Percentiles rank a stretch among this genome's conserved stretches.
phyloP scores from a whole-genome alignment of 2,329 filamentous ascomycete species.

The Colletotrichum lini region DNA sequence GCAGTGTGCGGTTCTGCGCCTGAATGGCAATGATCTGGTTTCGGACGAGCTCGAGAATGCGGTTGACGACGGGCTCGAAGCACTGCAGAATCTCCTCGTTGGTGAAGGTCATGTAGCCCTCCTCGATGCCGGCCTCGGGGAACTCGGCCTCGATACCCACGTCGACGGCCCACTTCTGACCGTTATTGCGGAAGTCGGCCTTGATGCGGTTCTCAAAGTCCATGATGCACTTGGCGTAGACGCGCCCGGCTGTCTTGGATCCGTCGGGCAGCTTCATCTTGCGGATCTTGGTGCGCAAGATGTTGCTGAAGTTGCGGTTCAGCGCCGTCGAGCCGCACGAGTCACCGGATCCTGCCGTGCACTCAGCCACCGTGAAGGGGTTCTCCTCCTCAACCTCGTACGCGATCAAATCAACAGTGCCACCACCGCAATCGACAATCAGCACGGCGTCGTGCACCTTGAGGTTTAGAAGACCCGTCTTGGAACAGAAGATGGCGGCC shows the following conservation, averaged over 20 bases:
- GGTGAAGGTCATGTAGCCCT: slow-evolving; percentile 99
- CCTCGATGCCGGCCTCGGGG: slow-evolving; percentile 96
- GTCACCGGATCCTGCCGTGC: slow-evolving; percentile 96
- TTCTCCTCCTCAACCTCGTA: slow-evolving; percentile 99
- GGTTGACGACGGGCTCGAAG: slow-evolving; percentile 98
- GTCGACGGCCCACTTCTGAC: slow-evolving; percentile 98
- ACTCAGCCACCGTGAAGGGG: slow-evolving; percentile 96
- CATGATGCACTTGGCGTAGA: slow-evolving; percentile 99
- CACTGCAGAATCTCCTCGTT: slow-evolving; percentile 99
- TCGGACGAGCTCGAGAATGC: slow-evolving; percentile 93
- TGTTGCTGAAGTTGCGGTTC: slow-evolving; percentile 98
- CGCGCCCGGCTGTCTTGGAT: slow-evolving; percentile 96
- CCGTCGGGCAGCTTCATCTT: slow-evolving; percentile 99
- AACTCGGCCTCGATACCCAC: slow-evolving; percentile 99
- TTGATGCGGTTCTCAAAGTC: slow-evolving; percentile 99
- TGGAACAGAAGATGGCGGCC: slow-evolving; percentile 96
- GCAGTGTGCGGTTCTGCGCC: slow-evolving; percentile 92
- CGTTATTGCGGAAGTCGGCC: slow-evolving; percentile 98
- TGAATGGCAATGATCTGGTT: slow-evolving; percentile 99
- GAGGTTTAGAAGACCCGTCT: slow-evolving; percentile 94
- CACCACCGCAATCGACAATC: slow-evolving; percentile 98
- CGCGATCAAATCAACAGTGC: slow-evolving; percentile 98
- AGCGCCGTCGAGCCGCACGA: slow-evolving; percentile 98
- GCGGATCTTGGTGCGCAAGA: slow-evolving; percentile 95
- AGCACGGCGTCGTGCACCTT: slow-evolving; percentile 99